Evolutionary conservation across 1,139 yeast genomes (phyloP).

Genomic region (Hansenula lynferdii): DNA sequence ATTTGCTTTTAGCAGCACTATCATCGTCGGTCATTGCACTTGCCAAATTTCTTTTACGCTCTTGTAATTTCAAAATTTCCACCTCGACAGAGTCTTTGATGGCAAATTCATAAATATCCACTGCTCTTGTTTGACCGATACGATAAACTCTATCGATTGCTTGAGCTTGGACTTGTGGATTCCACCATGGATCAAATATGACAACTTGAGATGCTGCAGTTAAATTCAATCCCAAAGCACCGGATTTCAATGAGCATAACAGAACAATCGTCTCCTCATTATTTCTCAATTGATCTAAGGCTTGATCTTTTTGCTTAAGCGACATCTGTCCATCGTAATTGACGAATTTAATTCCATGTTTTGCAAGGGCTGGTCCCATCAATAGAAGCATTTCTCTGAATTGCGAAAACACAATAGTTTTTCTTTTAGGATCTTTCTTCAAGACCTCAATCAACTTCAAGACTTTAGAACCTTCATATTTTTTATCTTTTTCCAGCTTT

Average conservation of each 20-base stretch:
- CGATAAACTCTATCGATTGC: constrained; percentile 61
- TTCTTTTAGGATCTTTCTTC: constrained; percentile 30
- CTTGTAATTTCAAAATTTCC: constrained; percentile 43
- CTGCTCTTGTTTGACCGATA: constrained; percentile 52
- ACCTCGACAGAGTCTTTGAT: constrained; percentile 45
- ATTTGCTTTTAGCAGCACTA: not conserved
- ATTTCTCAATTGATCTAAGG: constrained; percentile 33
- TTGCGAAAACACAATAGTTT: constrained; percentile 54
- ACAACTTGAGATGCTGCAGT: constrained; percentile 55
- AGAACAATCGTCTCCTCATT: constrained; percentile 37
- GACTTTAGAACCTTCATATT: constrained; percentile 31
- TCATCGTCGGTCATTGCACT: constrained; percentile 48
- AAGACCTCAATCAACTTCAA: constrained; percentile 30
- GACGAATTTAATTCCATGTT: constrained; percentile 32
- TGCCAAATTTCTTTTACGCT: constrained; percentile 41
- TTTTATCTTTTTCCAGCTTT: constrained; percentile 6
- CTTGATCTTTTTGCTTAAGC: constrained; percentile 31
- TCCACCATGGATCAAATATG: constrained; percentile 63
- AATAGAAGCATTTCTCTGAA: constrained; percentile 43
- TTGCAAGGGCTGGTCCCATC: constrained; percentile 31
- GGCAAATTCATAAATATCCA: constrained; percentile 45
- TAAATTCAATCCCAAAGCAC: constrained; percentile 55
- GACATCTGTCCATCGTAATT: constrained; percentile 44
- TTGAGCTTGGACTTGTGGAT: constrained; percentile 56
- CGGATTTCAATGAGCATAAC: constrained; percentile 52